Evolutionary conservation across 2,329 filamentous ascomycete species (phyloP), one percentile per base, ranked within the genome.

Genomic region (Tolypocladium amazonense): DNA sequence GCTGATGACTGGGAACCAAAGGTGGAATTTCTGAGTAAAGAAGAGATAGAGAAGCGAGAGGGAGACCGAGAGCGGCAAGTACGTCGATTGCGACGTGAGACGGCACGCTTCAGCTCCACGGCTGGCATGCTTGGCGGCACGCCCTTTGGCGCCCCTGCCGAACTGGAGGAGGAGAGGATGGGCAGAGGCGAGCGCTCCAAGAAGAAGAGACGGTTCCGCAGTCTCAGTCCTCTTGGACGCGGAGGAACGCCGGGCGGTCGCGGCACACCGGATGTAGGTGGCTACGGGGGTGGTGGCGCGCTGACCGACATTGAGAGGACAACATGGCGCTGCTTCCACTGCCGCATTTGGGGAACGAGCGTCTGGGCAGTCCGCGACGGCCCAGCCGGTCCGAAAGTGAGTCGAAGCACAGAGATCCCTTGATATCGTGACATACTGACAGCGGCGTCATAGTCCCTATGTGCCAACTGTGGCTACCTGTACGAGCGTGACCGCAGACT

Each of bases 41-140:
- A 99, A 67, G 94, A 99, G 70, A 97, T 99, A 58, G 94, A 99
- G 75, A 96, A 96, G 77, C 85, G 94, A 35, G 94, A 99, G 73
- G 91, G 91, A 57, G 94, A 99, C 70, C 84, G 94, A 50, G 94
- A 99, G 74, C 82, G 94, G 59, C 91, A 97, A 73, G 88, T 97
- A 45, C 83, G 94, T 61, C 83, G 94, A 61, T 76, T 97, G 63
- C 84, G 94, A 59, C 83, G 94, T 70, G 94, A 99, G 73, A 97
- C 93, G 12, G 93, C 93, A 1, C 84, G 92, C 33, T 96, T 97
- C 72, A 94, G 90, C 60, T 93, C 90, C 53, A 94, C 88, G 27
- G 83, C 90, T 0, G 90, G 90, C 60, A 90, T 95, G 80, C 78
- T 88, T 4, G 88, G 89, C 37, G 87, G 89, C n/a, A 79, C 88